Conservation (phyloP, 1,284 basidiomycete genomes). For the Apiotrichum sp. region DNA sequence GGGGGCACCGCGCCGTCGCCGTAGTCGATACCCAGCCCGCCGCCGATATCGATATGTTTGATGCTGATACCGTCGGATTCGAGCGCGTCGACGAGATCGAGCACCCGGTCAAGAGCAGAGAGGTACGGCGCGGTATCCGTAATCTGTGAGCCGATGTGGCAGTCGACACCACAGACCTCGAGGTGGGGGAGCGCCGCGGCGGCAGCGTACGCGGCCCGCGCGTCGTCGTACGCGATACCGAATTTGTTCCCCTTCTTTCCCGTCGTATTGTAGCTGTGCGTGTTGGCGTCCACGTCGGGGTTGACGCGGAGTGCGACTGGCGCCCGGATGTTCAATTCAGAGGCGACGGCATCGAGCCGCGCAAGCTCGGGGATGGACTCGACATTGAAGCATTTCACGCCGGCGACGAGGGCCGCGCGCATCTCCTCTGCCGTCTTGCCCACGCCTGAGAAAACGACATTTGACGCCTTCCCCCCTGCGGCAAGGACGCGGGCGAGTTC, state of each 20-base stretch:
- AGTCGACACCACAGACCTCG: slow-evolving; percentile 4
- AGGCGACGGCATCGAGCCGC: slow-evolving; percentile 2
- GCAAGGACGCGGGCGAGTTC: slow-evolving; percentile 11
- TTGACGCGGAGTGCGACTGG: slow-evolving; percentile 6
- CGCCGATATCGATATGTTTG: slow-evolving; percentile 10
- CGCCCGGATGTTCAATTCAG: not conserved
- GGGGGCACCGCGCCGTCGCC: slow-evolving; percentile 1
- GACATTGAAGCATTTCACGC: slow-evolving; percentile 16
- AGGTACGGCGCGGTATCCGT: slow-evolving; percentile 5
- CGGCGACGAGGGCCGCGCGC: slow-evolving; percentile 2
- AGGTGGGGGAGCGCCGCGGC: slow-evolving; percentile 1
- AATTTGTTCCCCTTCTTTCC: slow-evolving; percentile 14
- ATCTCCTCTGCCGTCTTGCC: slow-evolving; percentile 8
- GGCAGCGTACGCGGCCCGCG: not conserved
- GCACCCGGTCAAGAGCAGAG: slow-evolving; percentile 3
- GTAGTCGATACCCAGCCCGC: slow-evolving; percentile 12
- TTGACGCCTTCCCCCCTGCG: not conserved
- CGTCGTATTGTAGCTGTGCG: slow-evolving; percentile 8
- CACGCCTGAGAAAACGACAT: slow-evolving; percentile 10
- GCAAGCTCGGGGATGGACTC: slow-evolving; percentile 8
- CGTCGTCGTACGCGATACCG: slow-evolving; percentile 3
- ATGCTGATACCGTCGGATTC: slow-evolving; percentile 5
- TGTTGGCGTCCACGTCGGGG: slow-evolving; percentile 10
- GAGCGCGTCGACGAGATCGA: slow-evolving; percentile 5
- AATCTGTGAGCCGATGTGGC: slow-evolving; percentile 12